These are phyloP conservation scores for Colletotrichum sidae DNA, from an alignment of 2,329 filamentous ascomycete species.

Conservation along the genomic window DNA sequence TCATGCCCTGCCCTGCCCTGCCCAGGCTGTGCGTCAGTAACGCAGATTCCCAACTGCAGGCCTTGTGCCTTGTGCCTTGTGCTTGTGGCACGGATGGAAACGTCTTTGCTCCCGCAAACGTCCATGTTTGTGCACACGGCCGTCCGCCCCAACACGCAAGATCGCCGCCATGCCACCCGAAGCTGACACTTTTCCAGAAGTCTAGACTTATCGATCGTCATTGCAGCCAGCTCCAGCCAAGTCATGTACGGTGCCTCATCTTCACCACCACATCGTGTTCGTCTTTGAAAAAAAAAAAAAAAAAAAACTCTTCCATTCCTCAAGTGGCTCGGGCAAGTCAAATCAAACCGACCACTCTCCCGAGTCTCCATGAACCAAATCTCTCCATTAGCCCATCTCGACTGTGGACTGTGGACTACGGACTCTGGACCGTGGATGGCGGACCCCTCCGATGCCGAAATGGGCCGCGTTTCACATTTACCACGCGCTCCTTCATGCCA, in stretches of 20 bases:
- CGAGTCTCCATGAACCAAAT: slow-evolving; percentile 8
- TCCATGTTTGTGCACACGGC: background rate
- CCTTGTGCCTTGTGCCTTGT: background rate
- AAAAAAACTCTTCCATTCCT: background rate
- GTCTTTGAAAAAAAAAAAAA: background rate
- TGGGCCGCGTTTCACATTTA: slow-evolving; percentile 35
- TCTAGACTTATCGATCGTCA: slow-evolving; percentile 8
- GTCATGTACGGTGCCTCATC: slow-evolving; percentile 4
- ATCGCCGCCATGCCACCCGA: slow-evolving; percentile 16
- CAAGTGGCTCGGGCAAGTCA: background rate
- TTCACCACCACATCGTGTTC: background rate
- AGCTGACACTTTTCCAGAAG: background rate
- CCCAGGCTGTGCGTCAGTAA: background rate
- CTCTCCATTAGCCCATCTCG: slow-evolving; percentile 13
- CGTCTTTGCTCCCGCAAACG: slow-evolving; percentile 31
- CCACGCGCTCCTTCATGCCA: slow-evolving; percentile 32
- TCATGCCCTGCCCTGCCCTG: background rate
- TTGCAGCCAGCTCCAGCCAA: slow-evolving; percentile 4
- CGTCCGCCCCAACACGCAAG: slow-evolving; percentile 3
- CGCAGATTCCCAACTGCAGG: slow-evolving; percentile 10
- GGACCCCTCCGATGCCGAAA: slow-evolving; percentile 32
- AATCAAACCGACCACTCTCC: background rate
- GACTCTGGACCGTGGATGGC: slow-evolving; percentile 16
- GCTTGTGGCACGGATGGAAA: slow-evolving; percentile 29
- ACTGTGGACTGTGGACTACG: slow-evolving; percentile 5